phyloP scores from a whole-genome alignment of 1,284 basidiomycete species.

The Trichosporon ovoides region DNA sequence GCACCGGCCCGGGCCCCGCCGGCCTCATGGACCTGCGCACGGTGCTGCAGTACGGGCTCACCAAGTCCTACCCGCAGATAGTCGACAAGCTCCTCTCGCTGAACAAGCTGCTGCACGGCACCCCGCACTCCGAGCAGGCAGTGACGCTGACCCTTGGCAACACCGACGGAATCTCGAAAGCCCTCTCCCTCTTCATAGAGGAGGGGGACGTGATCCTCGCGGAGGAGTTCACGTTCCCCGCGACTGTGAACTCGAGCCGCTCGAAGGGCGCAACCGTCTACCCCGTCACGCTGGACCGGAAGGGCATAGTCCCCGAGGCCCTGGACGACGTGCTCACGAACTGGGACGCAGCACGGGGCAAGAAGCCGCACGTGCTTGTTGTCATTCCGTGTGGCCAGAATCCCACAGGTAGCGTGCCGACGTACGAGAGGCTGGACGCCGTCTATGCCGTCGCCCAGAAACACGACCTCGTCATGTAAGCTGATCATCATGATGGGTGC shows the following conservation, averaged over 20 bases:
- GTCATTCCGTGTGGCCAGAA: slow-evolving; percentile 53
- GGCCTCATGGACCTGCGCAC: slow-evolving; percentile 47
- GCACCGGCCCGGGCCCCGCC: slow-evolving; percentile 30
- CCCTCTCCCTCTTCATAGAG: slow-evolving; percentile 50
- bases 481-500: neutral
- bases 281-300: slow-evolving; percentile 51
- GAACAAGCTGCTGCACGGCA: slow-evolving; percentile 47
- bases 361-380: slow-evolving; percentile 51
- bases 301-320: slow-evolving; percentile 51
- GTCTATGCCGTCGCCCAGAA: slow-evolving; percentile 51
- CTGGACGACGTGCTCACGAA: slow-evolving; percentile 48
- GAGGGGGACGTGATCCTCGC: slow-evolving; percentile 44
- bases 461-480: slow-evolving; percentile 52
- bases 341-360: slow-evolving; percentile 48
- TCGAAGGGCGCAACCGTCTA: slow-evolving; percentile 52
- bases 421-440: slow-evolving; percentile 46
- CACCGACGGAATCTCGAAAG: slow-evolving; percentile 49
- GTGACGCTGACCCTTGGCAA: slow-evolving; percentile 50
- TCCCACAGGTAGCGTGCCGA: slow-evolving; percentile 52
- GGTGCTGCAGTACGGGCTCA: slow-evolving; percentile 50
- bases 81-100: slow-evolving; percentile 45
- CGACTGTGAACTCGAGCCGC: slow-evolving; percentile 49
- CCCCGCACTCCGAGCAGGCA: slow-evolving; percentile 31
- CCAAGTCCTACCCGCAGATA: slow-evolving; percentile 47
- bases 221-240: slow-evolving; percentile 53